These are phyloP conservation scores for Lecanoromycetidae sp. DNA, from an alignment of 2,329 filamentous ascomycete species.

Conservation along the genomic window DNA sequence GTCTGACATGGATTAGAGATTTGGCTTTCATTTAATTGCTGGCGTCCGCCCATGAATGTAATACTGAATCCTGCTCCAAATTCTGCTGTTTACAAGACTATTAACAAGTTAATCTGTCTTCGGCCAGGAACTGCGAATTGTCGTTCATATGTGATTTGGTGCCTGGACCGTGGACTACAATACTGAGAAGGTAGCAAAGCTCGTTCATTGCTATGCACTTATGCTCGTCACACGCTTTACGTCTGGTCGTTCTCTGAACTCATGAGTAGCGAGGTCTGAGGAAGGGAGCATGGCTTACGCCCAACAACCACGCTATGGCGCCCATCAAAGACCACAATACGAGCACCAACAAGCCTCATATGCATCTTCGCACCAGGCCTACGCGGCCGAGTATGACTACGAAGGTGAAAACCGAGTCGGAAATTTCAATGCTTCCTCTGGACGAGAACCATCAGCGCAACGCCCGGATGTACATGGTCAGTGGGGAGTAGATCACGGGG, in stretches of 20 bases:
- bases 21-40: conserved; percentile 1
- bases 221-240: neutral
- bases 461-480: neutral
- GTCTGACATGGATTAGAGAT: neutral
- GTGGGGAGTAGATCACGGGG: neutral
- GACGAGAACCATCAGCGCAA: neutral
- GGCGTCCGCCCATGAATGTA: too few relatives aligned
- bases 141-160: neutral
- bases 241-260: neutral
- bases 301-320: conserved; percentile 6
- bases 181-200: neutral
- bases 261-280: neutral
- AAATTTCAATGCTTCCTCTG: neutral
- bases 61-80: too few relatives aligned
- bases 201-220: neutral
- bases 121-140: neutral
- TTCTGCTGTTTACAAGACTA: too few relatives aligned
- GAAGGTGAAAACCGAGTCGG: neutral
- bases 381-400: conserved; percentile 1
- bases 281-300: conserved; percentile 8
- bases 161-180: neutral
- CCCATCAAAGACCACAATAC: conserved; percentile 1
- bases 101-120: too few relatives aligned
- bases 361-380: conserved; percentile 1
- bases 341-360: conserved; percentile 5